Evolutionary conservation across 495 filamentous ascomycete genomes (phyloP), one percentile per base, ranked within the genome.

Genomic region (Zalerion maritima): DNA sequence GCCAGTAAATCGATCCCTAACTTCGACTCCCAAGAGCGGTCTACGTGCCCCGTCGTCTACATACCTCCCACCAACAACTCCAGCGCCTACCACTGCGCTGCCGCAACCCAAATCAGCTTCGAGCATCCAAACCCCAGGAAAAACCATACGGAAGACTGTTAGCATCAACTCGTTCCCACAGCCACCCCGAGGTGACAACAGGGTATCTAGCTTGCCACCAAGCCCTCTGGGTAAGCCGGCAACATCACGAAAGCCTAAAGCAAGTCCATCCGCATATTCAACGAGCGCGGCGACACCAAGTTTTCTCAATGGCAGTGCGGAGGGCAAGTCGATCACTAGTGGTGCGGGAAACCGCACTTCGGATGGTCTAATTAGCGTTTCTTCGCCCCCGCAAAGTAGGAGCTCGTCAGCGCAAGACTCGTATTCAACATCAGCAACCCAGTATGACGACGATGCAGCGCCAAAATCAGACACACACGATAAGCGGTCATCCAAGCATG

Each of bases 101-200:
- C 59, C 60, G 3, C 58, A 62, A 25, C 60, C 67, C 1, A 61
- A 55, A 34, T 49, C 66, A 6, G 54, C 64, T 0, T 59, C 64
- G 23, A 57, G 51, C 6, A 33, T 59, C 24, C 71, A 65, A 31
- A 57, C 64, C 6, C 55, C 71, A 6, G 53, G 61, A 6, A 83
- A 70, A 45, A 70, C 68, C n/a, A 44, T 92, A 31, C 69, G 85
- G 35, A 81, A 83, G 45, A 81, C 78, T 0, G 78, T 91, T 36
- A 93, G 83, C 54, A 91, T 92, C 38, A 82, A 82, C 31, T 73
- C 83, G 1, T 94, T 94, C 46, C 85, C 85, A n/a, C 80, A 87
- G 35, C 85, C 85, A 17, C 85, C 85, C 12, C 75, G 71, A 34
- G 62, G 64, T 3, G 63, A 57, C 22, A 54, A 64, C 20, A 63